A percentile compares a stretch with the other conserved stretches of the same genome.
phyloP scores from a whole-genome alignment of 371 early-diverging fungal species.

The Circinella umbellata region DNA sequence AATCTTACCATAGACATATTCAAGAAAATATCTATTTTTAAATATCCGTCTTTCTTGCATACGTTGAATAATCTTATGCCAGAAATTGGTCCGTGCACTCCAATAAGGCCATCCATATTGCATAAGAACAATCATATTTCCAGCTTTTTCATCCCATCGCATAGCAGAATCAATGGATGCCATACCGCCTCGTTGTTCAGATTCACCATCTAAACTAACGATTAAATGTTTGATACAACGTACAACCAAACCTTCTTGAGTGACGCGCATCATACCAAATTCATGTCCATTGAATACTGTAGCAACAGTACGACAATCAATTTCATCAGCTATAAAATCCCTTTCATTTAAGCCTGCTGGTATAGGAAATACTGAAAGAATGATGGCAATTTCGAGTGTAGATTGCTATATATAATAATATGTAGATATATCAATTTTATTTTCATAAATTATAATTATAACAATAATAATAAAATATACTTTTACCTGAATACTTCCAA shows the following conservation, averaged over 20 bases:
- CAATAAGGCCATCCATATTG: slow-evolving; percentile 61
- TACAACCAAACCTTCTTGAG: slow-evolving; percentile 51
- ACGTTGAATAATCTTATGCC: slow-evolving; percentile 43
- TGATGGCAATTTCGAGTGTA: slow-evolving; percentile 52
- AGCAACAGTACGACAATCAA: slow-evolving; percentile 40
- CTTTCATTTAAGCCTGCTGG: slow-evolving; percentile 40
- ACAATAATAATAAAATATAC: background rate
- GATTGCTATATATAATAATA: slow-evolving; percentile 37
- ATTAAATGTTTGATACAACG: slow-evolving; percentile 55
- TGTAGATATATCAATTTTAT: too few relatives aligned
- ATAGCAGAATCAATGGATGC: slow-evolving; percentile 54
- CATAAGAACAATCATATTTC: slow-evolving; percentile 55
- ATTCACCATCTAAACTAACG: slow-evolving; percentile 49
- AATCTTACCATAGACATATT: slow-evolving; percentile 47
- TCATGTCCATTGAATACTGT: slow-evolving; percentile 47
- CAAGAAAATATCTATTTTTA: slow-evolving; percentile 50
- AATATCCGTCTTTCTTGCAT: slow-evolving; percentile 47
- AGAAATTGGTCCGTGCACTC: slow-evolving; percentile 45
- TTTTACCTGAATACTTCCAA: slow-evolving; percentile 51
- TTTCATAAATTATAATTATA: too few relatives aligned
- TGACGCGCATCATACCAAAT: slow-evolving; percentile 54
- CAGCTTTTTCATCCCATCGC: slow-evolving; percentile 54
- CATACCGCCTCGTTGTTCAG: slow-evolving; percentile 49
- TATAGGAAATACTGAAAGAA: slow-evolving; percentile 53
- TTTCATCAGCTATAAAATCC: slow-evolving; percentile 46